A percentile compares a stretch with the other conserved stretches of the same genome.
Evolutionary conservation across 306 rosid species (phyloP).

Genomic region (Citrullus mucosospermus): DNA sequence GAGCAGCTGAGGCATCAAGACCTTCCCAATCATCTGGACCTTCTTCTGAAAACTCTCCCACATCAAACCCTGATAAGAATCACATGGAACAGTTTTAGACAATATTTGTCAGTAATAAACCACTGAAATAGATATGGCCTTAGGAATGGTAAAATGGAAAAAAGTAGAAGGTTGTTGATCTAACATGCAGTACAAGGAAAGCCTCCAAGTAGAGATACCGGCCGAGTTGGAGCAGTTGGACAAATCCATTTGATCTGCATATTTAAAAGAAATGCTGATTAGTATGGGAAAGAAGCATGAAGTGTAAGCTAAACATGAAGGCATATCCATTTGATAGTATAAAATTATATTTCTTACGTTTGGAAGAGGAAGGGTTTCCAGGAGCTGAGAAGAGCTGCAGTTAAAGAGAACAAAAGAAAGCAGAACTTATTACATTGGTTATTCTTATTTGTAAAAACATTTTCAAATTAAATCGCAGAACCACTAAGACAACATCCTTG

Average conservation of each 20-base stretch:
- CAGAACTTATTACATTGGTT: slow-evolving; percentile 14
- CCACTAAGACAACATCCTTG: not conserved
- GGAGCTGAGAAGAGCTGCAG: slow-evolving; percentile 85
- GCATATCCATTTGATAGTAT: not conserved
- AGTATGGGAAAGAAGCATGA: not conserved
- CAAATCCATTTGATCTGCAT: slow-evolving; percentile 98
- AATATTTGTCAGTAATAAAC: not conserved
- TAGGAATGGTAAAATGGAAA: not conserved
- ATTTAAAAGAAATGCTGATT: not conserved
- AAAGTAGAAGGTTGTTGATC: slow-evolving; percentile 7
- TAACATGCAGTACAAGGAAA: slow-evolving; percentile 96
- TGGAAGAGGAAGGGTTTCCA: slow-evolving; percentile 83
- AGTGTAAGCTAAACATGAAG: not conserved
- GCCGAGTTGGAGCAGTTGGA: slow-evolving; percentile 99
- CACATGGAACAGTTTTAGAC: slow-evolving; percentile 3
- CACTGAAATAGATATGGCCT: not conserved
- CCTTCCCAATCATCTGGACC: slow-evolving; percentile 98
- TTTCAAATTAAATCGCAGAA: not conserved
- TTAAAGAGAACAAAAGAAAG: slow-evolving; percentile 21
- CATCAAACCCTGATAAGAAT: slow-evolving; percentile 71
- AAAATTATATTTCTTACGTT: slow-evolving; percentile 40
- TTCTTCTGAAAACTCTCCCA: slow-evolving; percentile 87
- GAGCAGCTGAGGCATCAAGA: slow-evolving; percentile 90
- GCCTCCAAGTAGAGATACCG: slow-evolving; percentile 84
- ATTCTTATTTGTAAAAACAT: not conserved